Evolutionary conservation across 345 rosid genomes (phyloP).

Genomic region (Cochlearia excelsa): DNA sequence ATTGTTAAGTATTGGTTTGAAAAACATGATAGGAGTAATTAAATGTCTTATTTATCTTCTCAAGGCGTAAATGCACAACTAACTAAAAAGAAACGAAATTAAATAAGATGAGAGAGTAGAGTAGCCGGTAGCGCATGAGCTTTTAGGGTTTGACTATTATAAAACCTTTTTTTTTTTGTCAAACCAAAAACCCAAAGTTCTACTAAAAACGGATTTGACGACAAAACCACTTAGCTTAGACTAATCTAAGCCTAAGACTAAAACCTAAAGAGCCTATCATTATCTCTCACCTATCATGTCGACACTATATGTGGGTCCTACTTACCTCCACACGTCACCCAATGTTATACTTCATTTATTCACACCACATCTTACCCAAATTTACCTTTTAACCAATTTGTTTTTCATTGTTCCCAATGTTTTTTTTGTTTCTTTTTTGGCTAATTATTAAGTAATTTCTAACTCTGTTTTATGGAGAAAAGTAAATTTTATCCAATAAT

Average conservation of each 20-base stretch:
- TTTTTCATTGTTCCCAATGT: conserved; percentile 31
- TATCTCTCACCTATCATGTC: conserved; percentile 21
- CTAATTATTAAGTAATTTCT: conserved; percentile 11
- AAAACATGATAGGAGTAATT: background rate
- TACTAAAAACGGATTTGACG: conserved; percentile 29
- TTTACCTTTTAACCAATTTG: conserved; percentile 29
- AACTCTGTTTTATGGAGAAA: conserved; percentile 10
- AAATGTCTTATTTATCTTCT: conserved; percentile 5
- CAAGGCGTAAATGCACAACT: conserved; percentile 27
- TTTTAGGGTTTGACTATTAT: conserved; percentile 32
- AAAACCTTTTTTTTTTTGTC: no score
- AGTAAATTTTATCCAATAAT: conserved; percentile 8
- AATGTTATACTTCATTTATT: conserved; percentile 20
- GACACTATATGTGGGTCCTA: conserved; percentile 21
- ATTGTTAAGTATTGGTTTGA: background rate
- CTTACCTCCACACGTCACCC: conserved; percentile 11
- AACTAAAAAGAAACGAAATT: conserved; percentile 10
- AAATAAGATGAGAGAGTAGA: conserved; percentile 18
- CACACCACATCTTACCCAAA: conserved; percentile 38
- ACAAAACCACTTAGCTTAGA: conserved; percentile 16
- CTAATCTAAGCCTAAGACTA: conserved; percentile 30
- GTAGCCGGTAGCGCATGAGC: conserved; percentile 38
- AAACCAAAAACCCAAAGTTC: conserved; percentile 4
- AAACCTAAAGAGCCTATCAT: conserved; percentile 15
- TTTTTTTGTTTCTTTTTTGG: conserved; percentile 20